Evolutionary conservation across 2,329 filamentous ascomycete genomes (phyloP).

Genomic region (Xylaria sp.): DNA sequence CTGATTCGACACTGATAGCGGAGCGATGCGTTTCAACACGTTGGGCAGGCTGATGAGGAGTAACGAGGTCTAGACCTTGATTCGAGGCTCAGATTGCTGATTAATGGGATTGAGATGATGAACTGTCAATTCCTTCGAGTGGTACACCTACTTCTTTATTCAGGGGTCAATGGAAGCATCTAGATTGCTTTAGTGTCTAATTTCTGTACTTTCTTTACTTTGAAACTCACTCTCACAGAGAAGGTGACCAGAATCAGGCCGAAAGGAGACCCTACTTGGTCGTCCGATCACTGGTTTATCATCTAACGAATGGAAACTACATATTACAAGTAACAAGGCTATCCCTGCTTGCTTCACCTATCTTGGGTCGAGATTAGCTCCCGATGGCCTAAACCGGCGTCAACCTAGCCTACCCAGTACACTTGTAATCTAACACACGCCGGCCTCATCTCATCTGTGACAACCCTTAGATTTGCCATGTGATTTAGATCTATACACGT

Average conservation of each 20-base stretch:
- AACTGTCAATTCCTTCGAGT: not conserved
- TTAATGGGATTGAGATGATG: not conserved
- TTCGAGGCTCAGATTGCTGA: not conserved
- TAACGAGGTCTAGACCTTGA: not conserved
- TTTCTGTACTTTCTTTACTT: not conserved
- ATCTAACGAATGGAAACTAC: no score
- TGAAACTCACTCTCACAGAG: not conserved
- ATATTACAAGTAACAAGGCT: no score
- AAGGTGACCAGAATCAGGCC: constrained; percentile 2
- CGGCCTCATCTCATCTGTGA: not conserved
- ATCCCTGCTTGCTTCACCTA: constrained; percentile 31
- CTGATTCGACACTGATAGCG: not conserved
- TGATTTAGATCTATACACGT: constrained; percentile 1
- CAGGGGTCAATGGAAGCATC: not conserved
- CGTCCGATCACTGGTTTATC: not conserved
- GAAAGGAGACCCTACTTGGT: not conserved
- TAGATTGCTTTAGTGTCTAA: constrained; percentile 1
- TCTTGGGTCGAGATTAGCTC: constrained; percentile 29
- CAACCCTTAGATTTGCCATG: constrained; percentile 4
- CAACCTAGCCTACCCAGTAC: not conserved
- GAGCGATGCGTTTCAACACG: not conserved
- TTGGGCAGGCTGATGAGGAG: not conserved
- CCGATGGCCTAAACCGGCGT: constrained; percentile 15
- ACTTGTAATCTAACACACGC: not conserved
- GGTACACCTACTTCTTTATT: not conserved